Percentiles rank a stretch among this genome's conserved stretches.
Conservation (phyloP, 257 asterid genomes). For the Solanum pinnatisectum region DNA sequence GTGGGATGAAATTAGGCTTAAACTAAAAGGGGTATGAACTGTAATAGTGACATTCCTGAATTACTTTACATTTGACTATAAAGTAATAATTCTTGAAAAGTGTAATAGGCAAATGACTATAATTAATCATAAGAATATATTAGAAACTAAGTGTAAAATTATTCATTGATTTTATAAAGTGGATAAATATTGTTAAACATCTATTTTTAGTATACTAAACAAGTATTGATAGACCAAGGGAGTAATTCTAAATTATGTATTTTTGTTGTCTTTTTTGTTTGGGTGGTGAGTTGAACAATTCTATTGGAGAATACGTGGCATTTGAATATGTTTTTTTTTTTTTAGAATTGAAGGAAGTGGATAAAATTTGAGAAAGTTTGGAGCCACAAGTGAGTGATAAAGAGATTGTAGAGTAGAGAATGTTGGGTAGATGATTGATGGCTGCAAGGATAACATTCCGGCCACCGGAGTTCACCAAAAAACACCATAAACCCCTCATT, state of each 20-base stretch:
- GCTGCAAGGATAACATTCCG: constrained; percentile 39
- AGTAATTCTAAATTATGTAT: too few species aligned
- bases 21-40: not conserved
- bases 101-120: too few species aligned
- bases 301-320: not conserved
- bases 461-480: constrained; percentile 27
- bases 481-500: constrained; percentile 10
- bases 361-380: not conserved
- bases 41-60: not conserved
- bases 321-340: not conserved
- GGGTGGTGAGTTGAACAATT: not conserved
- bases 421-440: constrained; percentile 13
- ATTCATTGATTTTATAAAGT: too few species aligned
- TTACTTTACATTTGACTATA: not conserved
- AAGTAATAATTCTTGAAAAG: too few species aligned
- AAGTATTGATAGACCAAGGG: too few species aligned
- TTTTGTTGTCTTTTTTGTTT: too few species aligned
- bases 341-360: not conserved
- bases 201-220: too few species aligned
- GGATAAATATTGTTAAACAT: too few species aligned
- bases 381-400: not conserved
- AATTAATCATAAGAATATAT: too few species aligned
- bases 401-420: not conserved
- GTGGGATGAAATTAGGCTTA: not conserved
- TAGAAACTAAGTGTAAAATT: too few species aligned